Percentiles rank a stretch among this genome's conserved stretches.
Evolutionary conservation across 495 filamentous ascomycete genomes (phyloP).

Genomic region (Bathelium albidoporum): DNA sequence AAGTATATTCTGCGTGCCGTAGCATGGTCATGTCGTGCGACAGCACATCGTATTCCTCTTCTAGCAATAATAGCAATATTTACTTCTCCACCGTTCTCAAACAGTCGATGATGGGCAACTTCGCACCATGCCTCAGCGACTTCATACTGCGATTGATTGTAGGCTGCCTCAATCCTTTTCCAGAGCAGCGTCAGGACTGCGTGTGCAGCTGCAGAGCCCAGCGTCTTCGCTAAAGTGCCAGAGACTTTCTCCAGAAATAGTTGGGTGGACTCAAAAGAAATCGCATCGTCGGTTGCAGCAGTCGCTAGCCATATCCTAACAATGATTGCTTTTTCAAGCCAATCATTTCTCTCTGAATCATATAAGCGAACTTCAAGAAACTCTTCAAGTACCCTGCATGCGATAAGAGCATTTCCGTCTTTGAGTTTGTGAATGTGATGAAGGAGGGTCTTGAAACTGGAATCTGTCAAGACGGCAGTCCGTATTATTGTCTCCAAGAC

Average conservation of each 20-base stretch:
- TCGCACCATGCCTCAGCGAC: slow-evolving; percentile 60
- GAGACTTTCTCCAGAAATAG: slow-evolving; percentile 34
- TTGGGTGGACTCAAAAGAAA: slow-evolving; percentile 20
- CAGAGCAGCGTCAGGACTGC: slow-evolving; percentile 69
- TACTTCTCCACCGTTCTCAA: slow-evolving; percentile 49
- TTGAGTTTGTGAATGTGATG: slow-evolving; percentile 60
- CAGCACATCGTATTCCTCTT: slow-evolving; percentile 58
- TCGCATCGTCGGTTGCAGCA: slow-evolving; percentile 14
- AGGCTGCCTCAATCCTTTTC: slow-evolving; percentile 57
- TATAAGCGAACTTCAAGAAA: slow-evolving; percentile 43
- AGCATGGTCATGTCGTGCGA: slow-evolving; percentile 44
- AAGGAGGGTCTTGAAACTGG: slow-evolving; percentile 56
- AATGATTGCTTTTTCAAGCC: slow-evolving; percentile 56
- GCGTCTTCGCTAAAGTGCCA: slow-evolving; percentile 22
- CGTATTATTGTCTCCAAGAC: slow-evolving; percentile 41
- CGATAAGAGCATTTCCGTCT: slow-evolving; percentile 30
- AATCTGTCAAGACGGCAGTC: slow-evolving; percentile 45
- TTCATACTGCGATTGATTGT: slow-evolving; percentile 42
- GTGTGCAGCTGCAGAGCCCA: slow-evolving; percentile 50
- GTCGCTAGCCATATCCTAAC: slow-evolving; percentile 51
- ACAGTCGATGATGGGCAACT: slow-evolving; percentile 54
- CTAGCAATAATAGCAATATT: slow-evolving; percentile 64
- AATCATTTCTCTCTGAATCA: slow-evolving; percentile 35
- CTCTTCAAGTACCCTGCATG: slow-evolving; percentile 48
- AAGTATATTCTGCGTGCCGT: slow-evolving; percentile 46